Evolutionary conservation across 495 filamentous ascomycete species (phyloP), one percentile per base, ranked within the genome.

Genomic region (Penicillium alfredii): DNA sequence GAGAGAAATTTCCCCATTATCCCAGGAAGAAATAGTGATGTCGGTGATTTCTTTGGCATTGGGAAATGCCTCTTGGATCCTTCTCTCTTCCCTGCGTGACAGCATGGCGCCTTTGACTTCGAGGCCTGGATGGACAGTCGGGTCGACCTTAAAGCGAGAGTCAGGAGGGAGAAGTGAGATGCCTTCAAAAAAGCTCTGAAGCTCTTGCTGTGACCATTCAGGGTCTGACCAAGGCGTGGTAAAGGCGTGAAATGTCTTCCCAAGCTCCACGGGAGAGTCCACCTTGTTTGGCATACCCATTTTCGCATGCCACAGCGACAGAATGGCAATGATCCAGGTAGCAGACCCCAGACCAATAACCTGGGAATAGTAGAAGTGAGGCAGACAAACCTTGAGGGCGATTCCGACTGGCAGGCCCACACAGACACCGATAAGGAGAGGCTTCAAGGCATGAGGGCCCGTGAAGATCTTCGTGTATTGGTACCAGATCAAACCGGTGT

Each of bases 381-480:
- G 64, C 11, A 59, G 34, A 16, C 36, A 45, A 38, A 63, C 33
- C 22, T 56, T 59, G 1, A 74, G 52, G 16, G 61, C 49, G 18
- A 73, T 61, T 38, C 73, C 74, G 8, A 72, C 18, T 1, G 70
- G 58, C 19, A 80, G 49, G 4, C 74, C 76, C 11, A 74, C 34
- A 7, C 62, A 21, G 4, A 65, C 53, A 17, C 71, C 71, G 8
- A 60, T 42, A 4, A 76, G 36, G 14, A 78, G 57, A 0, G 73
- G 70, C 36, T 68, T 71, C 20, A 76, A 50, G 1, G 72, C 73
- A 30, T 73, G 61, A 9, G 71, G 66, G 1, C 74, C 75, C 10
- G 69, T 62, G 49, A 77, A 80, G 30, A 80, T 75, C 36, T 74
- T 73, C 42, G 73, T 77, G 53, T 77, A 78, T 49, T 78, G 73